phyloP scores from a whole-genome alignment of 805 yeast species.

The Grigorovia yakushimaensis region DNA sequence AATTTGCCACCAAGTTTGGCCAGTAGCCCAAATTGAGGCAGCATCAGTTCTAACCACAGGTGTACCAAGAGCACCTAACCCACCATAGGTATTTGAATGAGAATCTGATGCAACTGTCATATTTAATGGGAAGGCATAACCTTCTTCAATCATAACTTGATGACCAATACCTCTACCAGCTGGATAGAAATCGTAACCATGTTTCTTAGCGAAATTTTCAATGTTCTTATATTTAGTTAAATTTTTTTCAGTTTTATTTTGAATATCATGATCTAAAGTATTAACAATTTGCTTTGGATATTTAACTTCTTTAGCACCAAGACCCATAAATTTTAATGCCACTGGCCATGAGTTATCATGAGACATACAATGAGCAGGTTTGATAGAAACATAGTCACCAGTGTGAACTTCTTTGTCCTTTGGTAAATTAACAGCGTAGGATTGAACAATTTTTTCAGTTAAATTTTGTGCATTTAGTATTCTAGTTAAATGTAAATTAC shows the following conservation, averaged over 20 bases:
- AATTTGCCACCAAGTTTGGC: conserved; percentile 99
- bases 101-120: conserved; percentile 95
- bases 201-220: conserved; percentile 78
- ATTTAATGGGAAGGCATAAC: conserved; percentile 92
- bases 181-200: conserved; percentile 93
- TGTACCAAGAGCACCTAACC: conserved; percentile 90
- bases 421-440: conserved; percentile 79
- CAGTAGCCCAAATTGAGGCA: conserved; percentile 99
- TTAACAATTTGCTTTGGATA: conserved; percentile 88
- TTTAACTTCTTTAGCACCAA: conserved; percentile 78
- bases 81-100: conserved; percentile 97
- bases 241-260: conserved; percentile 83
- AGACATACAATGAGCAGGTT: conserved; percentile 97
- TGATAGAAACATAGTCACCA: conserved; percentile 92
- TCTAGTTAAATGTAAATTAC: conserved; percentile 15
- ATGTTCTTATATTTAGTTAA: conserved; percentile 80
- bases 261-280: conserved; percentile 97
- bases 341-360: conserved; percentile 99
- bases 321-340: conserved; percentile 88
- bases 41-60: conserved; percentile 98
- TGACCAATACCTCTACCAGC: conserved; percentile 99
- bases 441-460: conserved; percentile 93
- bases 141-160: conserved; percentile 98
- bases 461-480: conserved; percentile 51
- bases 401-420: conserved; percentile 65